phyloP scores from a whole-genome alignment of 1,284 basidiomycete genomes.

The Chalciporus sp. region DNA sequence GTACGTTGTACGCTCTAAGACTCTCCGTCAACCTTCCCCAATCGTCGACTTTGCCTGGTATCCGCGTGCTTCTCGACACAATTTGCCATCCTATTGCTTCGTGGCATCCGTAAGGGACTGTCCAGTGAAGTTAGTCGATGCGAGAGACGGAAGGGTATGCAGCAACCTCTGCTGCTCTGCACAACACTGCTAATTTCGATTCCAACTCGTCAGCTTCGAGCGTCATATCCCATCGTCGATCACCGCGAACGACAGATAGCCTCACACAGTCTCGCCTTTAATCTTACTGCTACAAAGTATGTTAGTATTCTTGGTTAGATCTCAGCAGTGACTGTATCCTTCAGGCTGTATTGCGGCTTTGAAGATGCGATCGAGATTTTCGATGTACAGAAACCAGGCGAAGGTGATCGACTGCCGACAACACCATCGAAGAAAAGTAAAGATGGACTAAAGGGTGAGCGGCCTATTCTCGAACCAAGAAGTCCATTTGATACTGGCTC shows the following conservation, averaged over 20 bases:
- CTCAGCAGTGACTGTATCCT: neutral
- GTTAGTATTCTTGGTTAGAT: slow-evolving; percentile 15
- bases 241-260: slow-evolving; percentile 87
- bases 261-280: slow-evolving; percentile 83
- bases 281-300: slow-evolving; percentile 67
- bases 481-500: neutral
- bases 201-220: slow-evolving; percentile 42
- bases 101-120: slow-evolving; percentile 78
- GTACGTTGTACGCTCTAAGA: slow-evolving; percentile 12
- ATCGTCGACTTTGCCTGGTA: slow-evolving; percentile 83
- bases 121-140: slow-evolving; percentile 83
- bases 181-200: neutral
- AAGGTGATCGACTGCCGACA: slow-evolving; percentile 75
- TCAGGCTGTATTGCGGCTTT: slow-evolving; percentile 86
- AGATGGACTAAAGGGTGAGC: slow-evolving; percentile 80
- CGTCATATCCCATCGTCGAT: slow-evolving; percentile 89
- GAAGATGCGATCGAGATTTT: slow-evolving; percentile 90
- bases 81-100: slow-evolving; percentile 77
- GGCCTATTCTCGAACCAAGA: neutral
- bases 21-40: slow-evolving; percentile 61
- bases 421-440: slow-evolving; percentile 77
- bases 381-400: slow-evolving; percentile 72
- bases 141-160: slow-evolving; percentile 71
- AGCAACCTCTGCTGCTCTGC: neutral
- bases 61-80: slow-evolving; percentile 62